These are phyloP conservation scores for Saprolegnia diclina DNA, from an alignment of 352 stramenopile species.

Conservation along the genomic window DNA sequence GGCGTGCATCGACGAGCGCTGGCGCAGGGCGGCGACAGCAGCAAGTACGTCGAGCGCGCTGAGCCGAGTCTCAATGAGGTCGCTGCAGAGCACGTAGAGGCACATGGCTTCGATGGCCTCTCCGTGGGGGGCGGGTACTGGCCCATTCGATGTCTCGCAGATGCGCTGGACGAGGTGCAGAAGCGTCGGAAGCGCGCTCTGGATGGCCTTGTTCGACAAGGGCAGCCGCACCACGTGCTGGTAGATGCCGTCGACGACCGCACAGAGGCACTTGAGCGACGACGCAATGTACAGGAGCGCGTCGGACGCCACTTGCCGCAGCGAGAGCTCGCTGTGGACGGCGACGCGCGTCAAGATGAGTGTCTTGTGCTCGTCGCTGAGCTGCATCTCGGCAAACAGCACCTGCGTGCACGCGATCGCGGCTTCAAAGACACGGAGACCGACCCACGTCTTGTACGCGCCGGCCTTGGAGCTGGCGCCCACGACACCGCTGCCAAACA, in stretches of 20 bases:
- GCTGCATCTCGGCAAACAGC: slow-evolving; percentile 41
- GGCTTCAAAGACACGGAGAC: slow-evolving; percentile 46
- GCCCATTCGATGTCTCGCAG: background rate
- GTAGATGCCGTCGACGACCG: slow-evolving; percentile 48
- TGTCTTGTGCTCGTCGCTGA: slow-evolving; percentile 62
- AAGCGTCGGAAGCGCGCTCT: background rate
- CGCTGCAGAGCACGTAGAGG: slow-evolving; percentile 53
- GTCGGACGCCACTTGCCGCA: slow-evolving; percentile 40
- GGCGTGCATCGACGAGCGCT: slow-evolving; percentile 1
- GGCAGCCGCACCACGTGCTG: slow-evolving; percentile 57
- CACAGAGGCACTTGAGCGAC: slow-evolving; percentile 7
- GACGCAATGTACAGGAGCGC: slow-evolving; percentile 38
- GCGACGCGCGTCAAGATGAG: slow-evolving; percentile 45
- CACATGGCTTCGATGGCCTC: slow-evolving; percentile 54
- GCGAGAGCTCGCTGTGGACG: slow-evolving; percentile 39
- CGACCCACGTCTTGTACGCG: slow-evolving; percentile 43
- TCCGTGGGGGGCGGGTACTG: no score
- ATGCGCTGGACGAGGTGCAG: background rate
- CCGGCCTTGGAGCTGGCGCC: slow-evolving; percentile 31
- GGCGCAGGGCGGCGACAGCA: slow-evolving; percentile 29
- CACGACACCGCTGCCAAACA: slow-evolving; percentile 34
- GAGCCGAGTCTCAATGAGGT: slow-evolving; percentile 33
- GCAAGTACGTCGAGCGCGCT: slow-evolving; percentile 35
- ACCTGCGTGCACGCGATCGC: slow-evolving; percentile 40
- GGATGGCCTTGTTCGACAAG: background rate